A percentile compares a stretch with the other conserved stretches of the same genome.
These are phyloP conservation scores for Aschersonia sp. DNA, from an alignment of 2,329 filamentous ascomycete genomes.

Conservation along the genomic window DNA sequence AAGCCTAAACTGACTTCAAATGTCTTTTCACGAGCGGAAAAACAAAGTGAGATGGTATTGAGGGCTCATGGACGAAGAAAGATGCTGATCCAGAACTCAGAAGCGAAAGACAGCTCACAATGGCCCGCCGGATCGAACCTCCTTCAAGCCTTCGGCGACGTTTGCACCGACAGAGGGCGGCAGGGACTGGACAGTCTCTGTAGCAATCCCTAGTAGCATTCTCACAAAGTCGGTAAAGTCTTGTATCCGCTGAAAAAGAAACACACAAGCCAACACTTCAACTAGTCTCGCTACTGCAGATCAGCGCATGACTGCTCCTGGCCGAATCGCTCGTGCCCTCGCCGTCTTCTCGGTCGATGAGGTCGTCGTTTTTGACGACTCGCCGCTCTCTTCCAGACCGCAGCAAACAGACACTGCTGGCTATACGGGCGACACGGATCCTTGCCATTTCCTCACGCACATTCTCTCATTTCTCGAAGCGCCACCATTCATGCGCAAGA, in stretches of 20 bases:
- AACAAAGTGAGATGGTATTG: conserved; percentile 12
- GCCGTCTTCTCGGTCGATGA: conserved; percentile 79
- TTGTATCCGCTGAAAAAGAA: not conserved
- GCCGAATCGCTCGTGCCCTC: conserved; percentile 65
- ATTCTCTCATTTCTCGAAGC: conserved; percentile 72
- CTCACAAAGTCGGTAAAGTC: conserved; percentile 46
- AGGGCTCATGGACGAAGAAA: no score
- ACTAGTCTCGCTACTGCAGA: conserved; percentile 56
- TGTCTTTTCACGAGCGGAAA: conserved; percentile 19
- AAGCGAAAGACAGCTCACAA: conserved; percentile 35
- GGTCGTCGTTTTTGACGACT: conserved; percentile 68
- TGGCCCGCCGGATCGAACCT: conserved; percentile 24
- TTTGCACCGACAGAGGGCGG: conserved; percentile 50
- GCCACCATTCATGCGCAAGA: conserved; percentile 65
- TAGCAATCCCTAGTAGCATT: conserved; percentile 68
- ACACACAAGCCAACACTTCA: conserved; percentile 1
- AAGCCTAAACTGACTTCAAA: conserved; percentile 2
- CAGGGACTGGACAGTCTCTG: conserved; percentile 58
- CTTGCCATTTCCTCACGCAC: conserved; percentile 67
- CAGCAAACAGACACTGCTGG: conserved; percentile 32
- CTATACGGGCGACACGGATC: conserved; percentile 59
- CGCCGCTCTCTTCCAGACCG: conserved; percentile 29
- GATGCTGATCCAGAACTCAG: conserved; percentile 15
- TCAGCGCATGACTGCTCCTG: conserved; percentile 58
- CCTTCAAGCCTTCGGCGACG: conserved; percentile 50